A percentile compares a stretch with the other conserved stretches of the same genome.
Evolutionary conservation across 208 protist species (phyloP).

Genomic region (Acanthamoeba pearcei): DNA sequence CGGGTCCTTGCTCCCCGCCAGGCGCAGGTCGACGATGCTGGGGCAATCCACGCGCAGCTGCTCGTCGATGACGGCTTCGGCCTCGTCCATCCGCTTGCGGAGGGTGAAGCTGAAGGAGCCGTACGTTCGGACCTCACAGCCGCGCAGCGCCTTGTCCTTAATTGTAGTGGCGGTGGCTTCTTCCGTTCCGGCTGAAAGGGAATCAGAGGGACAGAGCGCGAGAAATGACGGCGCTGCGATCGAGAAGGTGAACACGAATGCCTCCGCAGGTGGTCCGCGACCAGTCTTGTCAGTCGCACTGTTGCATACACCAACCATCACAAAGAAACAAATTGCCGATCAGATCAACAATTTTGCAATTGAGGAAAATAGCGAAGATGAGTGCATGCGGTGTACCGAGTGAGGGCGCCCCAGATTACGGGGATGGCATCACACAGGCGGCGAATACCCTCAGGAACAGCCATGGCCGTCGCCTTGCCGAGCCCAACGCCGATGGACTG

Average conservation of each 20-base stretch:
- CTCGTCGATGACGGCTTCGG: neutral
- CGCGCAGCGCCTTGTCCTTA: neutral
- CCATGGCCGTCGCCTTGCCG: neutral
- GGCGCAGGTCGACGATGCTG: neutral
- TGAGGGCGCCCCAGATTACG: neutral
- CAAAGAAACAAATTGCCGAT: neutral
- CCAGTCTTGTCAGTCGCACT: conserved; percentile 2
- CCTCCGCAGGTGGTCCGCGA: neutral
- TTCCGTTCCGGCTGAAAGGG: neutral
- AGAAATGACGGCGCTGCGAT: neutral
- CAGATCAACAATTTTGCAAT: neutral
- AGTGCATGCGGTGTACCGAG: neutral
- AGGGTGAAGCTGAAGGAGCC: conserved; percentile 26
- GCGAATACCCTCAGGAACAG: conserved; percentile 1
- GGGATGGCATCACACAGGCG: neutral
- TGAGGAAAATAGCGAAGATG: too few species aligned
- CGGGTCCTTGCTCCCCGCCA: neutral
- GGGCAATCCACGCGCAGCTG: neutral
- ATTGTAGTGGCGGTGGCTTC: neutral
- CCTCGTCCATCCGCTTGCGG: conserved; percentile 1
- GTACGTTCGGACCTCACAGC: neutral
- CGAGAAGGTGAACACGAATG: neutral
- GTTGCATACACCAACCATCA: neutral
- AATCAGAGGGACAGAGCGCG: neutral
- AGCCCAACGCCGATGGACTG: neutral